Base-by-base conservation (phyloP, 1,139 yeast genomes). In the Scheffersomyces quercinus region DNA sequence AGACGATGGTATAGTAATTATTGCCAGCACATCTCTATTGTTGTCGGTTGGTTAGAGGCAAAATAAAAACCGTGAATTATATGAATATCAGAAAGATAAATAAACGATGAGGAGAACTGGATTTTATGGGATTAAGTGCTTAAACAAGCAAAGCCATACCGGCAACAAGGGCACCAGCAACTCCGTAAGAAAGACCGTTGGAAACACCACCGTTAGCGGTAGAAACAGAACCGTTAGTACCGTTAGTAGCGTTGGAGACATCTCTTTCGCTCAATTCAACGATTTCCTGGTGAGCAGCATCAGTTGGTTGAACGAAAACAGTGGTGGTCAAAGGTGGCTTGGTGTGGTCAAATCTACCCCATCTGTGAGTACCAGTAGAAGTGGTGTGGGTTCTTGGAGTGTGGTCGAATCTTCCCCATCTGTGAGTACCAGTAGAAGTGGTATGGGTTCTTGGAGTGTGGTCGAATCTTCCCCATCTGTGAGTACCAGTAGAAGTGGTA, bases 361-460 rank as follows among this genome's bases (percentile, higher is more conserved):
- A 64, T 52, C 58, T 73, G 66, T 74, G 78, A 44, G 81, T 75
- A 47, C 79, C 79, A 31, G 77, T 59, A 20, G 64, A 48, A 35
- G 67, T 48, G 6, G 15, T 40, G 7, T 5, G 38, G 32, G 29
- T 37, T 51, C 54, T 60, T 58, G 52, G 14, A 30, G 82, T 75
- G 59, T 76, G 73, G 69, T 76, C 68, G 57, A 75, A 79, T 62
- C 70, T 73, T 46, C 82, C 82, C 45, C 60, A 59, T 49, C 60
- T 70, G 63, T 73, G 78, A 45, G 79, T 73, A 39, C 74, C 76
- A 35, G 70, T 54, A 7, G 56, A 40, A n/a, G 70, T 54, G 29
- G 69, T 50, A 10, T 53, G 69, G 47, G n/a, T 63, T 52, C 12
- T 63, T 46, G 7, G 73, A 58, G 13, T 55, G 59, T 76, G 73